Evolutionary conservation across 495 filamentous ascomycete genomes (phyloP), one percentile per base, ranked within the genome.

Genomic region (Talaromyces wortmannii): DNA sequence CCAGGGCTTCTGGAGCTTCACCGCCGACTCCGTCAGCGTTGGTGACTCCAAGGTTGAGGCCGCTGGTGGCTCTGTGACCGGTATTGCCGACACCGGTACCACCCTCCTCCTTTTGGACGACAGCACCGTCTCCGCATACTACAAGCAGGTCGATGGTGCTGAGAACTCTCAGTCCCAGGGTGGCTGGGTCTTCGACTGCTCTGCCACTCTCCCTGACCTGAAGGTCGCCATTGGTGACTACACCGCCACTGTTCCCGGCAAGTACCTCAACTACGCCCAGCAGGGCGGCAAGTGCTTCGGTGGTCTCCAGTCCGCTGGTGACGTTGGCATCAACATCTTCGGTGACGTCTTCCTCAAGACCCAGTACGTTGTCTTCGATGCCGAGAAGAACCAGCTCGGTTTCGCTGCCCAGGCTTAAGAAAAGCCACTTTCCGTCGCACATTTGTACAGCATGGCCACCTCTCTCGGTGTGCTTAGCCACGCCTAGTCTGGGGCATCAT

Each of bases 301-400:
- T 48, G 80, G 81, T n/a, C 75, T 89, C 55, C 85, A 88, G 70
- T 66, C 66, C 52, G 81, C 84, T 67, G 67, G 70, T 11, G 83
- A 81, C 50, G 73, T 89, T 23, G 80, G 75, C 18, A 80, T 88
- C 63, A 77, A 78, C 55, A 90, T 94, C 67, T 84, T 85, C 52
- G 88, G 88, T 43, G 88, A 91, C 55, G 78, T 90, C 49, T 89
- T 88, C 61, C 78, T 92, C 57, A 91, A 91, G 77, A 78, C 79
- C 55, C 83, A 88, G 59, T 90, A 86, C 62, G 87, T 85, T 17
- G 82, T 94, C 4, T 91, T 91, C 59, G 82, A 91, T 53, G 15
- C 48, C 13, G 13, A 23, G 13, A 32, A 29, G 16, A n/a, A 13
- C 29, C 15, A 31, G 48, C 8, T 50, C 13, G 48, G 48, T 32